These are phyloP conservation scores for Acacia acuminata DNA, from an alignment of 306 rosid species.

Conservation along the genomic window DNA sequence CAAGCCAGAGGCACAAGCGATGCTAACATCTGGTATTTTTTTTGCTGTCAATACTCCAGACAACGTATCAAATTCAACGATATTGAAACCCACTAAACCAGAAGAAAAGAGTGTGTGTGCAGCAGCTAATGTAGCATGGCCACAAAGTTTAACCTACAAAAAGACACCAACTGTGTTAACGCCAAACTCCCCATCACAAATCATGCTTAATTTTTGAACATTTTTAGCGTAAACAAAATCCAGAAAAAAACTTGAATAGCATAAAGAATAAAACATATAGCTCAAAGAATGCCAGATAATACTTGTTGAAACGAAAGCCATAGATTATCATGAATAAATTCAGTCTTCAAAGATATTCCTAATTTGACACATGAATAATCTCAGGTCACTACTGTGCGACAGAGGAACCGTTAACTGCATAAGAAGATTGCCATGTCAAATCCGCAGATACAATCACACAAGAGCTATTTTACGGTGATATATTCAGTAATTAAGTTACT, in stretches of 20 bases:
- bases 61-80: slow-evolving; percentile 62
- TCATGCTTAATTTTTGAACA: not conserved
- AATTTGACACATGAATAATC: not conserved
- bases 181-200: not conserved
- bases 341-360: not conserved
- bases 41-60: slow-evolving; percentile 66
- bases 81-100: slow-evolving; percentile 41
- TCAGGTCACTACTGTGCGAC: not conserved
- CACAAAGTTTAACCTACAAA: slow-evolving; percentile 78
- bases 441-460: not conserved
- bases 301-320: not conserved
- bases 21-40: slow-evolving; percentile 29
- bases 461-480: not conserved
- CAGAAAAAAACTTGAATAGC: not conserved
- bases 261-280: not conserved
- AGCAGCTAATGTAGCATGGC: slow-evolving; percentile 86
- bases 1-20: slow-evolving; percentile 11
- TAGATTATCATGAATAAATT: not conserved
- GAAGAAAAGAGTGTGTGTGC: slow-evolving; percentile 56
- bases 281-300: not conserved
- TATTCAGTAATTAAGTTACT: not conserved
- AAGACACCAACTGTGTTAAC: not conserved
- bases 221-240: not conserved
- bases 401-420: not conserved
- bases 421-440: not conserved